These are phyloP conservation scores for Diaporthe citri DNA, from an alignment of 2,329 filamentous ascomycete species.

Conservation along the genomic window DNA sequence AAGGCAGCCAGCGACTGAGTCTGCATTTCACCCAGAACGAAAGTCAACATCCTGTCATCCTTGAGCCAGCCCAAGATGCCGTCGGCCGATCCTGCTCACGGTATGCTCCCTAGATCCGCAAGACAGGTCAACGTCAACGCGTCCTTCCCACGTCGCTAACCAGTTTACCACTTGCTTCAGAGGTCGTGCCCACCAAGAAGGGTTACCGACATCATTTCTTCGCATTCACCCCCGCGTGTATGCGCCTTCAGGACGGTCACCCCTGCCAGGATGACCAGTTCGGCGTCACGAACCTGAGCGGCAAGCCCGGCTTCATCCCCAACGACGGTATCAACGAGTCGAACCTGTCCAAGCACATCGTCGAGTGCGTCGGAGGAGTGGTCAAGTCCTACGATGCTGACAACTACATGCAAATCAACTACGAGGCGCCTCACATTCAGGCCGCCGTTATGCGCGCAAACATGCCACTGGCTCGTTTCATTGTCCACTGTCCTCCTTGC, in stretches of 20 bases:
- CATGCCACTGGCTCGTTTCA: not conserved
- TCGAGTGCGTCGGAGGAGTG: not conserved
- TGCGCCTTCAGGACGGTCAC: not conserved
- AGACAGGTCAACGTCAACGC: not conserved
- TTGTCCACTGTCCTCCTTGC: slow-evolving; percentile 34
- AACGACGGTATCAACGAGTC: not conserved
- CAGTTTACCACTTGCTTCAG: not conserved
- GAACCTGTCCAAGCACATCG: slow-evolving; percentile 9
- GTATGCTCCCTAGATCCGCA: not conserved
- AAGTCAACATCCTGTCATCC: not conserved
- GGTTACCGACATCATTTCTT: slow-evolving; percentile 24
- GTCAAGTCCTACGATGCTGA: not conserved
- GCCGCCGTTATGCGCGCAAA: not conserved
- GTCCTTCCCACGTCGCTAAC: not conserved
- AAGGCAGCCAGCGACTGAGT: not conserved
- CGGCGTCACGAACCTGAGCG: slow-evolving; percentile 18
- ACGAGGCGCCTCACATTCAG: not conserved
- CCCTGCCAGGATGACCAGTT: slow-evolving; percentile 27
- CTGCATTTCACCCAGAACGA: not conserved
- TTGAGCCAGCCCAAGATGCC: not conserved
- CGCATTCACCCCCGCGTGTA: slow-evolving; percentile 27
- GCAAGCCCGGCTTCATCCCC: not conserved
- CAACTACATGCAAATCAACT: slow-evolving; percentile 4
- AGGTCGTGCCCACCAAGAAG: not conserved
- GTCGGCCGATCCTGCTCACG: not conserved